These are phyloP conservation scores for Rhodotorula sp. DNA, from an alignment of 1,284 basidiomycete species.

Conservation along the genomic window DNA sequence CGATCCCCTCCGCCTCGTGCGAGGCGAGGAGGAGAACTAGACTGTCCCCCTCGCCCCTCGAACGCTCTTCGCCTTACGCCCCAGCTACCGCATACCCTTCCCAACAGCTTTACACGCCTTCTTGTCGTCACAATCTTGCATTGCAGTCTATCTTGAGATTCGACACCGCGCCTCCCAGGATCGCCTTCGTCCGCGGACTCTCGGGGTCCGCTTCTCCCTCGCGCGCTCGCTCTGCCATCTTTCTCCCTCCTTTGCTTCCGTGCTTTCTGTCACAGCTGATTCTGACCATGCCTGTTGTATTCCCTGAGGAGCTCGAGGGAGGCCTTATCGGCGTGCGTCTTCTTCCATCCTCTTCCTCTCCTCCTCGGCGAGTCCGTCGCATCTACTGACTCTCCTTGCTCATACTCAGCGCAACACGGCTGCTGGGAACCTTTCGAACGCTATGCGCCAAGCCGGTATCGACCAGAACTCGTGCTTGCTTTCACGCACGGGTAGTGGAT, in stretches of 20 bases:
- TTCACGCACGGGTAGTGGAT: background rate
- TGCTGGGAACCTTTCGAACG: background rate
- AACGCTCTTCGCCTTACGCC: background rate
- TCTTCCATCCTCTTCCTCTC: background rate
- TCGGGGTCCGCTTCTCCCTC: background rate
- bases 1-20: slow-evolving; percentile 23
- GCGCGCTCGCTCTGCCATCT: background rate
- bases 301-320: background rate
- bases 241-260: background rate
- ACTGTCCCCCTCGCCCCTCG: background rate
- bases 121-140: too few species aligned
- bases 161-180: too few species aligned
- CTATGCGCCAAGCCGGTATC: background rate
- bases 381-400: background rate
- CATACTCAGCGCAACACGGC: background rate
- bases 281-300: background rate
- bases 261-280: background rate
- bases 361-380: too few species aligned
- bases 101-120: background rate
- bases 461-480: background rate
- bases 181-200: background rate
- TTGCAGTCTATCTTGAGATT: too few species aligned
- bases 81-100: background rate
- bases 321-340: background rate
- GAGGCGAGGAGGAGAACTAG: background rate